Evolutionary conservation across 352 stramenopile genomes (phyloP).

Genomic region (Phytophthora niederhauseri): DNA sequence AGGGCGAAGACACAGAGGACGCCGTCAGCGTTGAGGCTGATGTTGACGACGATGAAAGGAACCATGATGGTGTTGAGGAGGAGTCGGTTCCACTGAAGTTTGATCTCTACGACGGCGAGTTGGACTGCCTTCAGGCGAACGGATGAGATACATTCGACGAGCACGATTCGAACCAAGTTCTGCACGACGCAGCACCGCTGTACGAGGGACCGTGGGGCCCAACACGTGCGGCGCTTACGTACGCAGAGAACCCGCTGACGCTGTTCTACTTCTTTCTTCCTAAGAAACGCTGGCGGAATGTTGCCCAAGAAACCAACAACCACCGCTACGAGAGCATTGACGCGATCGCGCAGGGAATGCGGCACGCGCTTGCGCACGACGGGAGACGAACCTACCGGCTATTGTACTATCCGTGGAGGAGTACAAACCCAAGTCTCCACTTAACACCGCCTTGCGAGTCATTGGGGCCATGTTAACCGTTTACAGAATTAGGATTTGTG

Average conservation of each 20-base stretch:
- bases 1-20: too few relatives aligned
- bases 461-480: too few relatives aligned
- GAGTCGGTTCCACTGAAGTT: background rate
- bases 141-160: slow-evolving; percentile 1
- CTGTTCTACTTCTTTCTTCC: slow-evolving; percentile 6
- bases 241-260: background rate
- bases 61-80: background rate
- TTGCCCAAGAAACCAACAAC: slow-evolving; percentile 5
- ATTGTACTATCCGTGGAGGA: slow-evolving; percentile 10
- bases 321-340: background rate
- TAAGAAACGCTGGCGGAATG: slow-evolving; percentile 4
- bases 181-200: background rate
- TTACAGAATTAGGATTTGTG: too few relatives aligned
- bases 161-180: background rate
- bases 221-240: background rate
- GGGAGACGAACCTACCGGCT: background rate
- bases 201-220: background rate
- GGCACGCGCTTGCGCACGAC: background rate
- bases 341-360: background rate
- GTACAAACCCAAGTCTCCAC: slow-evolving; percentile 2
- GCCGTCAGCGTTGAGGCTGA: background rate
- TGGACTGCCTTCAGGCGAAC: background rate
- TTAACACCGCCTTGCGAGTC: too few relatives aligned
- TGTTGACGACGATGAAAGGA: background rate
- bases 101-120: background rate